Base-by-base conservation (phyloP, 2,329 filamentous ascomycete genomes). In the Arthrinium phaeospermum region DNA sequence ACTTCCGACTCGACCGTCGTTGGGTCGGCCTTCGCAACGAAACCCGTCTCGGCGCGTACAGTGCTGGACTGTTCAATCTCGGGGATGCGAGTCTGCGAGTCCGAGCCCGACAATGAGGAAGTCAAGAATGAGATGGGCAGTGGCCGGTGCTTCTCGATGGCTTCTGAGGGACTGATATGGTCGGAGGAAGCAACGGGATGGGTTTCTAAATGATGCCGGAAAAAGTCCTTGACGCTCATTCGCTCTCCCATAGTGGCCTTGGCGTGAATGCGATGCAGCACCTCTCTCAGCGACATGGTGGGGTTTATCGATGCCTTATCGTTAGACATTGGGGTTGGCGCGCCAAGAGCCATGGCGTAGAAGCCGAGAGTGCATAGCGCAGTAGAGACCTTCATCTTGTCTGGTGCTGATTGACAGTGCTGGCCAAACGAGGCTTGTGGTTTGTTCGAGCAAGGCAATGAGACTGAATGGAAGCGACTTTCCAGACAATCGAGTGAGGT, bases 1-100 rank as follows among this genome's bases (percentile, higher is more conserved):
- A 77, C 79, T 71, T 80, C 79, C 44, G 75, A 70, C 70, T 81
- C 78, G 22, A 80, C 75, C 53, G 78, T 80, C 16, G 75, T 79
- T 16, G 73, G 75, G 69, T 77, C 75, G 68, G 75, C 72, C 34
- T 79, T 75, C 13, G 61, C 70, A 16, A 69, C 73, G 53, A 76
- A 77, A 14, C 74, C 75, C 14, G 78, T 79, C 71, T 80, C 79
- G 70, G 77, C 79, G 61, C 72, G 75, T 51, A 79, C 75, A 67
- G 78, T 77, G 70, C 76, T 80, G 24, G 76, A 79, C 37, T 70
- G 68, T 37, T 57, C 68, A 22, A 51, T 41, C 19, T 79, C 76
- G 14, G 76, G 73, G 70, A 77, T 51, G 77, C 75, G 44, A 72
- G 73, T 57, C 72, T 73, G 69, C 73, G 75, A 64, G n/a, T 45